Evolutionary conservation across 345 rosid genomes (phyloP).

Genomic region (Eucalyptus marginata): DNA sequence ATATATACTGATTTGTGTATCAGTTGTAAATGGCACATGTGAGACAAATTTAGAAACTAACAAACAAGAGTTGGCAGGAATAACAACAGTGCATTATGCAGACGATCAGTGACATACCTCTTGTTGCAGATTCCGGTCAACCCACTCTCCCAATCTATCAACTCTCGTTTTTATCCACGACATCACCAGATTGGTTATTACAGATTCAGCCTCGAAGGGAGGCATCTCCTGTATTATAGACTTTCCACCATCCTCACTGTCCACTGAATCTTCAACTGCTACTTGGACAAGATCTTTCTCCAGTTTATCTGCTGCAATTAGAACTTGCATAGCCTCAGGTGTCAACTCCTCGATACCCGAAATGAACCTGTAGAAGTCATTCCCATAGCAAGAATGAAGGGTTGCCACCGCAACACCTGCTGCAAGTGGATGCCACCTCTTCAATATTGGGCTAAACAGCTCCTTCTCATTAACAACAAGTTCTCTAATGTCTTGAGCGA

Average conservation of each 20-base stretch:
- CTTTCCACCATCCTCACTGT: constrained; percentile 98
- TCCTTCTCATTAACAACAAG: constrained; percentile 75
- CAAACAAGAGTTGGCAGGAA: background rate
- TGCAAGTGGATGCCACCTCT: constrained; percentile 92
- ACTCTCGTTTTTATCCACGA: constrained; percentile 75
- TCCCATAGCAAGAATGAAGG: constrained; percentile 84
- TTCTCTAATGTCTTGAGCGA: constrained; percentile 74
- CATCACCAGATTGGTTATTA: constrained; percentile 62
- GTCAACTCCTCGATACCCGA: constrained; percentile 73
- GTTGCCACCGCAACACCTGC: constrained; percentile 96
- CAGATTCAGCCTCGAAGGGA: constrained; percentile 85
- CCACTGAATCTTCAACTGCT: constrained; percentile 91
- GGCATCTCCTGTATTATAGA: constrained; percentile 96
- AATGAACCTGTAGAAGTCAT: constrained; percentile 57
- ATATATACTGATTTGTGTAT: background rate
- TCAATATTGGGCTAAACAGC: constrained; percentile 75
- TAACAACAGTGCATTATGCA: background rate
- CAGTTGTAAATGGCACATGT: background rate
- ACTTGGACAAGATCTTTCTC: constrained; percentile 98
- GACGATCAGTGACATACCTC: constrained; percentile 35
- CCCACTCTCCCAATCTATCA: constrained; percentile 87
- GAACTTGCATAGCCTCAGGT: constrained; percentile 84
- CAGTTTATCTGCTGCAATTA: constrained; percentile 83
- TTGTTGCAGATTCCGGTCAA: constrained; percentile 67
- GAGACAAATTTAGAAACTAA: background rate